These are phyloP conservation scores for Macrophomina phaseolina DNA, from an alignment of 2,329 filamentous ascomycete species.

Conservation along the genomic window DNA sequence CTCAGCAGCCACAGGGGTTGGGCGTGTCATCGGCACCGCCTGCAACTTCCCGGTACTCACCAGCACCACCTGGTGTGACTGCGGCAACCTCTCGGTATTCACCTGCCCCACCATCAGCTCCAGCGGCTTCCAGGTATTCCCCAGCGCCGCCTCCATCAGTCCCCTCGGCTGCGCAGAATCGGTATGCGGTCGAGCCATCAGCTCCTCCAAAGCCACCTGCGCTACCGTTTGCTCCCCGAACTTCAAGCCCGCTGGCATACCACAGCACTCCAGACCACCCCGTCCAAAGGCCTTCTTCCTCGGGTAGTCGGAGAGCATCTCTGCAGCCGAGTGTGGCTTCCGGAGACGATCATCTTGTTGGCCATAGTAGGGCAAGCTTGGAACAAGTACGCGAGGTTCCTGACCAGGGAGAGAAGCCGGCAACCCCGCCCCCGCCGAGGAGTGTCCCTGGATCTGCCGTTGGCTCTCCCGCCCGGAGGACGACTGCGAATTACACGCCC, in stretches of 20 bases:
- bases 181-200: constrained; percentile 46
- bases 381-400: constrained; percentile 36
- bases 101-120: constrained; percentile 35
- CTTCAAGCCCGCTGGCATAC: constrained; percentile 68
- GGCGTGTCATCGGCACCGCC: constrained; percentile 28
- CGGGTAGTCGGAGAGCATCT: constrained; percentile 20
- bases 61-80: constrained; percentile 42
- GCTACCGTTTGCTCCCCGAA: constrained; percentile 65
- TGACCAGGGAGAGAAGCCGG: constrained; percentile 34
- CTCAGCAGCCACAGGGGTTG: constrained; percentile 40
- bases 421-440: constrained; percentile 38
- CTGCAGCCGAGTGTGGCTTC: constrained; percentile 19
- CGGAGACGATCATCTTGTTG: constrained; percentile 9
- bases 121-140: constrained; percentile 62
- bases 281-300: constrained; percentile 27
- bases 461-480: constrained; percentile 47
- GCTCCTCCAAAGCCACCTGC: constrained; percentile 44
- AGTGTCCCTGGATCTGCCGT: constrained; percentile 42
- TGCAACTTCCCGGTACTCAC: constrained; percentile 50
- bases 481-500: constrained; percentile 31
- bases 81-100: constrained; percentile 48
- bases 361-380: constrained; percentile 10
- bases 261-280: constrained; percentile 45
- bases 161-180: constrained; percentile 42
- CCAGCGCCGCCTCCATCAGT: constrained; percentile 54